Conservation (phyloP, 371 early-diverging fungal genomes). For the Amoeboaphelidium protococcarum region DNA sequence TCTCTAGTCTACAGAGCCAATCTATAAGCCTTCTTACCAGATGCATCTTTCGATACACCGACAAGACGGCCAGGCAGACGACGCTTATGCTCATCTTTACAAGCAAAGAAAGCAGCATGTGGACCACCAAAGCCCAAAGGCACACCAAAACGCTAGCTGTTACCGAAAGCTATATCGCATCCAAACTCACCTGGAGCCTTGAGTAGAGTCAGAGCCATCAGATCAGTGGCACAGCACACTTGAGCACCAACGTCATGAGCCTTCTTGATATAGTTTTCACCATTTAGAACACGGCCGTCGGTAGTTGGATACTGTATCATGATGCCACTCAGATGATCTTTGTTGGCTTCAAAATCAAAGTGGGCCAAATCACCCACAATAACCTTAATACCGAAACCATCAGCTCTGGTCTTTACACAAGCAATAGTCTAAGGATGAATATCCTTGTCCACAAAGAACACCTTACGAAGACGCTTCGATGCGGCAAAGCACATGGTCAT, state of each 20-base stretch:
- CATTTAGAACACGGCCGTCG: constrained; percentile 53
- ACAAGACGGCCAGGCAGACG: constrained; percentile 83
- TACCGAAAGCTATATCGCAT: constrained; percentile 85
- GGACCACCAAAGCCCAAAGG: constrained; percentile 94
- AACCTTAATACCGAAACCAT: constrained; percentile 68
- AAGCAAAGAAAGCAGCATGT: constrained; percentile 94
- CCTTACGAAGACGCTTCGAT: constrained; percentile 23
- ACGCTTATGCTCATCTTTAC: constrained; percentile 67
- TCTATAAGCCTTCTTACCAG: constrained; percentile 68
- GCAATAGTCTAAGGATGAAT: constrained; percentile 86
- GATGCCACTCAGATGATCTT: constrained; percentile 55
- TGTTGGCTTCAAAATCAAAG: constrained; percentile 41
- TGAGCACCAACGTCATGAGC: constrained; percentile 57
- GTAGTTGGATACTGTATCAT: constrained; percentile 72
- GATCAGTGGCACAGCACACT: constrained; percentile 70
- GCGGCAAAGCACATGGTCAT: constrained; percentile 66
- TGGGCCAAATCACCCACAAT: constrained; percentile 46
- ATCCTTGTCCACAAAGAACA: constrained; percentile 70
- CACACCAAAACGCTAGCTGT: constrained; percentile 87
- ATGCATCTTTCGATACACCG: constrained; percentile 74
- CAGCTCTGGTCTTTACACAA: constrained; percentile 68
- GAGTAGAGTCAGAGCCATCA: constrained; percentile 69
- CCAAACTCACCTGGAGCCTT: constrained; percentile 83
- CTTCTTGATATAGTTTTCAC: constrained; percentile 36
- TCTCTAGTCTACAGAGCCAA: constrained; percentile 87